phyloP scores from a whole-genome alignment of 2,329 filamentous ascomycete species.

The Fusarium sp. region DNA sequence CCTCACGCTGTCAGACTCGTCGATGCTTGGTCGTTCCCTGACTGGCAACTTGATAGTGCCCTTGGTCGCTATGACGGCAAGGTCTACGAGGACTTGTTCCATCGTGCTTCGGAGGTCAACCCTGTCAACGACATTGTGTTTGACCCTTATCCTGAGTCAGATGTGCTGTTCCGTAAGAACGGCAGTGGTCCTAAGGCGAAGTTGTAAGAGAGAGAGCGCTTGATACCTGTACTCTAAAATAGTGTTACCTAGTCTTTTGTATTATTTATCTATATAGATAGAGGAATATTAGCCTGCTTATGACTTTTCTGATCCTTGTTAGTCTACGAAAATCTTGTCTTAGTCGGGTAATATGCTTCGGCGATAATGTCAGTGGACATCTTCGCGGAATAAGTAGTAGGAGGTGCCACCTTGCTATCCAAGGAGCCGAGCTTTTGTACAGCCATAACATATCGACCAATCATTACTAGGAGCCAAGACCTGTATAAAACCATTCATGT shows the following conservation, averaged over 20 bases:
- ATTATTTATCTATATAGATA: constrained; percentile 1
- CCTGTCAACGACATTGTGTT: constrained; percentile 77
- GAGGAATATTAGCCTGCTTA: not conserved
- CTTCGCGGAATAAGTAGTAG: not conserved
- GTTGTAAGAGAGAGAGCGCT: constrained; percentile 12
- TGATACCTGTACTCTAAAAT: not conserved
- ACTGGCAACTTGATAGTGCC: constrained; percentile 79
- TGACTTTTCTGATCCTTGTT: not conserved
- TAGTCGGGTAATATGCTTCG: not conserved
- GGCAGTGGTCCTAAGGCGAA: constrained; percentile 12
- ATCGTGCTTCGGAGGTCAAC: constrained; percentile 75
- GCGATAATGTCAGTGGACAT: not conserved
- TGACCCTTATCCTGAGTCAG: constrained; percentile 71
- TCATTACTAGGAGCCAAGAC: not conserved
- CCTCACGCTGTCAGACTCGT: constrained; percentile 78
- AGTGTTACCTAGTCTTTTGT: not conserved
- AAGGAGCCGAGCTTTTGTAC: not conserved
- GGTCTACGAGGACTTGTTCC: constrained; percentile 82
- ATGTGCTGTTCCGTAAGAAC: constrained; percentile 36
- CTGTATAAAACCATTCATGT: not conserved
- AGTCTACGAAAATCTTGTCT: not conserved
- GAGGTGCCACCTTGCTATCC: not conserved
- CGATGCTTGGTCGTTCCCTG: constrained; percentile 79
- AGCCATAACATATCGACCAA: not conserved
- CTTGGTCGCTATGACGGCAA: constrained; percentile 77